phyloP scores from a whole-genome alignment of 2,329 filamentous ascomycete genomes.

The Dryadomyces quercivorus region DNA sequence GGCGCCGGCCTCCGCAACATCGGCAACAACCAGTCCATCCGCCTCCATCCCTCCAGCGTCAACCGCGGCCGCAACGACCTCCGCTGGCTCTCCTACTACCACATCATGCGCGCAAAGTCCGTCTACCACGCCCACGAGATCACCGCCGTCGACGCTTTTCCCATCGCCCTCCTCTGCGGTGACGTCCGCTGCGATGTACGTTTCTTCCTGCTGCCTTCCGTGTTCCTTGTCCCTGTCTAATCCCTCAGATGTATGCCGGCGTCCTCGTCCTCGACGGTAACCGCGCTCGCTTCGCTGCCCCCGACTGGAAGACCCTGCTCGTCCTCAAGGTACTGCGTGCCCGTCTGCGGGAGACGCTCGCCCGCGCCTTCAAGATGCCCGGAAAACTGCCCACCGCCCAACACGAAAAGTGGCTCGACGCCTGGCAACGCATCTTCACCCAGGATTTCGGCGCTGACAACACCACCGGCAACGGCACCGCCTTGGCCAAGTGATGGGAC shows the following conservation, averaged over 20 bases:
- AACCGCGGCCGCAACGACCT: constrained; percentile 61
- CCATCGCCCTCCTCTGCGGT: constrained; percentile 73
- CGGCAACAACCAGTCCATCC: constrained; percentile 83
- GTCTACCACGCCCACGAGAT: constrained; percentile 88
- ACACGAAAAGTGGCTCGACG: constrained; percentile 61
- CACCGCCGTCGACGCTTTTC: constrained; percentile 66
- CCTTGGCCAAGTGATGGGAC: not conserved
- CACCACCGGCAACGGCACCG: not conserved
- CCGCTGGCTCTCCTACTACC: constrained; percentile 86
- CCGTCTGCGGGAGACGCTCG: constrained; percentile 64
- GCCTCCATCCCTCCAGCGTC: constrained; percentile 76
- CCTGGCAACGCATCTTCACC: constrained; percentile 60
- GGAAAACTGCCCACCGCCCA: constrained; percentile 50
- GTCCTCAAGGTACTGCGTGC: constrained; percentile 72
- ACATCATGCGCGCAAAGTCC: constrained; percentile 89
- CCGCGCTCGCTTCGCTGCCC: constrained; percentile 67
- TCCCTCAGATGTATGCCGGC: constrained; percentile 65
- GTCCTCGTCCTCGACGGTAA: constrained; percentile 82
- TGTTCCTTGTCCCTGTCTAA: constrained; percentile 20
- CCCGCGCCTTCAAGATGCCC: constrained; percentile 55
- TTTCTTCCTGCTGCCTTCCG: not conserved
- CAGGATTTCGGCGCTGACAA: constrained; percentile 28
- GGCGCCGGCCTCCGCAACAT: constrained; percentile 80
- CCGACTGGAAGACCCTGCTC: constrained; percentile 83
- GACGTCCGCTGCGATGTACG: constrained; percentile 76